phyloP scores from a whole-genome alignment of 1,284 basidiomycete genomes.

The Agaricales sp. region DNA sequence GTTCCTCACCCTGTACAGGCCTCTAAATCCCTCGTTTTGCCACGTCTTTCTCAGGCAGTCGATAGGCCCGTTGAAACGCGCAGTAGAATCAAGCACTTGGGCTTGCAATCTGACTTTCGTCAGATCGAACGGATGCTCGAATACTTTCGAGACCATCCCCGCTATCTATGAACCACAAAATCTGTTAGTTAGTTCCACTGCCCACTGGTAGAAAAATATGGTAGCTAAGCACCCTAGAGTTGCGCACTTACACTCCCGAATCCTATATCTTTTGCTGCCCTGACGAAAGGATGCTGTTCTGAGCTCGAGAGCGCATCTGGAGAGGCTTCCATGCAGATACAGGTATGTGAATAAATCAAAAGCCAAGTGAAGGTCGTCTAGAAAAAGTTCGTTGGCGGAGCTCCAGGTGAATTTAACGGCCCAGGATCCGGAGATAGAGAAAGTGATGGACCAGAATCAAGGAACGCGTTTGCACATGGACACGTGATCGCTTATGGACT shows the following conservation, averaged over 20 bases:
- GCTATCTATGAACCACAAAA: slow-evolving; percentile 41
- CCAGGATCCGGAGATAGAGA: too few relatives aligned
- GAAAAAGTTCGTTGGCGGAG: too few relatives aligned
- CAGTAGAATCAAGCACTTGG: slow-evolving; percentile 65
- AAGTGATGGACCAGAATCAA: too few relatives aligned
- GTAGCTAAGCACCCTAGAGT: slow-evolving; percentile 15
- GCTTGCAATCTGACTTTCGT: slow-evolving; percentile 79
- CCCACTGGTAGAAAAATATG: not conserved
- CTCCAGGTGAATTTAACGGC: too few relatives aligned
- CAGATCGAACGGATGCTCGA: slow-evolving; percentile 82
- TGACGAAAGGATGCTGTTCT: slow-evolving; percentile 11
- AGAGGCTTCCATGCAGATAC: slow-evolving; percentile 19
- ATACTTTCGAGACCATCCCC: slow-evolving; percentile 75
- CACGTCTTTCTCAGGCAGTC: slow-evolving; percentile 78
- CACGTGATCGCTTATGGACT: too few relatives aligned
- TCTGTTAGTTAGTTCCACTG: too few relatives aligned
- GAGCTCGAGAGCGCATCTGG: slow-evolving; percentile 15
- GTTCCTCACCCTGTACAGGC: slow-evolving; percentile 67
- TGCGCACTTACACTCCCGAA: slow-evolving; percentile 54
- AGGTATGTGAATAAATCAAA: too few relatives aligned
- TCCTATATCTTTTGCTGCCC: slow-evolving; percentile 42
- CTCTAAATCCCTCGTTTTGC: slow-evolving; percentile 65
- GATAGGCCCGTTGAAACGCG: slow-evolving; percentile 67
- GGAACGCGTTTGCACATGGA: too few relatives aligned
- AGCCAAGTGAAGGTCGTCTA: too few relatives aligned